phyloP scores from a whole-genome alignment of 768 basidiomycete species.

The Phallus indusiatus region DNA sequence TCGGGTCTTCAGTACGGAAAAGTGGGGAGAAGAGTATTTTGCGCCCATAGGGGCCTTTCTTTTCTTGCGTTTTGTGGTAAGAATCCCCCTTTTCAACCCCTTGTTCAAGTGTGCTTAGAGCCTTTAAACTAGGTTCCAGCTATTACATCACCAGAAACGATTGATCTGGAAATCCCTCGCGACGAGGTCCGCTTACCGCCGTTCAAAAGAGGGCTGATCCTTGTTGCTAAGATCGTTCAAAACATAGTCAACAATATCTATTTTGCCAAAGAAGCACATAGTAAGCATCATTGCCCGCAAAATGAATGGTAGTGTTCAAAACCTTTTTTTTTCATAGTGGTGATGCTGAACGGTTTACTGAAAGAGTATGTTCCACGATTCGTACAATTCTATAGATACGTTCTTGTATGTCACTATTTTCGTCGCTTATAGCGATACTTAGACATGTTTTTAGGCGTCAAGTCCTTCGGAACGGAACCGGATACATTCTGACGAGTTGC shows the following conservation, averaged over 20 bases:
- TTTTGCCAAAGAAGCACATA: constrained; percentile 85
- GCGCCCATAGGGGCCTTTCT: constrained; percentile 88
- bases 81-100: not conserved
- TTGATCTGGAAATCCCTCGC: constrained; percentile 60
- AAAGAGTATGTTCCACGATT: constrained; percentile 60
- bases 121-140: constrained; percentile 84
- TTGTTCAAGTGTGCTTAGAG: not conserved
- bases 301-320: not conserved
- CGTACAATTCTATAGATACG: constrained; percentile 66
- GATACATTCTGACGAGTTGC: constrained; percentile 53
- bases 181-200: constrained; percentile 29
- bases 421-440: not conserved
- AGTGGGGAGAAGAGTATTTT: too few species aligned
- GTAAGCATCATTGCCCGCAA: not conserved
- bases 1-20: constrained; percentile 70
- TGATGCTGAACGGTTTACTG: constrained; percentile 66
- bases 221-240: constrained; percentile 88
- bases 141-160: constrained; percentile 73
- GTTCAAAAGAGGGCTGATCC: constrained; percentile 70
- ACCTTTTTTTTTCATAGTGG: constrained; percentile 37
- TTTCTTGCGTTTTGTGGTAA: constrained; percentile 59
- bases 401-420: constrained; percentile 42
- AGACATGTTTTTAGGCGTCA: not conserved
- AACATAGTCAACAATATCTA: constrained; percentile 91
- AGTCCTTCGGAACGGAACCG: constrained; percentile 5